A percentile compares a stretch with the other conserved stretches of the same genome.
Evolutionary conservation across 192 early-diverging fungal species (phyloP).

Genomic region (Linnemannia zychae): DNA sequence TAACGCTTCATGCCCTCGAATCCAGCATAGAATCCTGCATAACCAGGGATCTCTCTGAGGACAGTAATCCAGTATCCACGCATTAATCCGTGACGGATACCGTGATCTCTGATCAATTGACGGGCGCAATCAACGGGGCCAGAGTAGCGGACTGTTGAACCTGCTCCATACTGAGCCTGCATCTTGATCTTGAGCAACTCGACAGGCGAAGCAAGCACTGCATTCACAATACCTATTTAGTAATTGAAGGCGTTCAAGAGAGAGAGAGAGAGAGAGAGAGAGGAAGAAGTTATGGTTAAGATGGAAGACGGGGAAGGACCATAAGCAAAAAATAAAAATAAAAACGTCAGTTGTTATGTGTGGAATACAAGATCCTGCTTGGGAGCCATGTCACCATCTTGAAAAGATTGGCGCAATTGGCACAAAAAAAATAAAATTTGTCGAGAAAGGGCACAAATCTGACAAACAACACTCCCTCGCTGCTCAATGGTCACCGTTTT

Average conservation of each 20-base stretch:
- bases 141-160: constrained; percentile 51
- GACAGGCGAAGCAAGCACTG: constrained; percentile 89
- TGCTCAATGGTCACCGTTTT: background rate
- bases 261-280: background rate
- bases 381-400: constrained; percentile 8
- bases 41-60: constrained; percentile 83
- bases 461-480: background rate
- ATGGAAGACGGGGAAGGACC: background rate
- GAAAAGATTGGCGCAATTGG: constrained; percentile 11
- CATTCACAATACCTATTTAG: constrained; percentile 77
- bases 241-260: background rate
- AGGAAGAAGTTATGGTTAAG: background rate
- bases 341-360: background rate
- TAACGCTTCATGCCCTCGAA: constrained; percentile 86
- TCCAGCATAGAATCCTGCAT: constrained; percentile 89
- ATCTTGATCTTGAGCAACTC: constrained; percentile 95
- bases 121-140: constrained; percentile 79
- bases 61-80: constrained; percentile 89
- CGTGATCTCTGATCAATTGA: constrained; percentile 75
- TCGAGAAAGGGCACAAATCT: background rate
- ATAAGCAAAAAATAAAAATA: background rate
- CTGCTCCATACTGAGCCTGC: constrained; percentile 87
- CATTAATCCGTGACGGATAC: constrained; percentile 78
- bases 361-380: background rate
- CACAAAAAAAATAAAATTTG: background rate